Percentiles rank a stretch among this genome's conserved stretches.
phyloP scores from a whole-genome alignment of 2,329 filamentous ascomycete species.

The Arthroderma sp. region DNA sequence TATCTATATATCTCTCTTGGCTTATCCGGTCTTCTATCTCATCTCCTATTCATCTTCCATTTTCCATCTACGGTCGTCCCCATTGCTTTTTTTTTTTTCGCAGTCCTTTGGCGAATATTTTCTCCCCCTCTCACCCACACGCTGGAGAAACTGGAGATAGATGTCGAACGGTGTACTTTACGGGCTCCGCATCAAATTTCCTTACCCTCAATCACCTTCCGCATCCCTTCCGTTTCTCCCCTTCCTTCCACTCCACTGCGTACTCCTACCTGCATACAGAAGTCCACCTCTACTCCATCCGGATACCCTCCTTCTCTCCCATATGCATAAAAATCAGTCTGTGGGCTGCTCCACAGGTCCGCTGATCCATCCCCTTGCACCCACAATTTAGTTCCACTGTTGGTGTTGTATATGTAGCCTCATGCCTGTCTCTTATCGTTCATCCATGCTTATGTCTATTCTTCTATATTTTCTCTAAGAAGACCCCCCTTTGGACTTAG shows the following conservation, averaged over 20 bases:
- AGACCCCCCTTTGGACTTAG: too few relatives aligned
- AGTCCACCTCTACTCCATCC: neutral
- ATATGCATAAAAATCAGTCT: neutral
- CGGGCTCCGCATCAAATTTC: neutral
- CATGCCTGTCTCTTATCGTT: too few relatives aligned
- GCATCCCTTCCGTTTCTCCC: neutral
- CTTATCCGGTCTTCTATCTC: neutral
- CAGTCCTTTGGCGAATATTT: neutral
- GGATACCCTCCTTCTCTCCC: neutral
- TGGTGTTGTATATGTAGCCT: neutral
- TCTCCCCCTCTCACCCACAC: neutral
- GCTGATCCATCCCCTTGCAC: neutral
- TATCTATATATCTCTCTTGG: neutral
- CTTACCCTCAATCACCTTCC: neutral
- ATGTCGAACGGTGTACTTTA: neutral
- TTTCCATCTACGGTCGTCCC: too few relatives aligned
- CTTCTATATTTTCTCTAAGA: too few relatives aligned
- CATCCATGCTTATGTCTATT: too few relatives aligned
- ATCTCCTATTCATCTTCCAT: too few relatives aligned
- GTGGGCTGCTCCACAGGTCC: neutral
- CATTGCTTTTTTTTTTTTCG: neutral
- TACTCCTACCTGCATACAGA: neutral
- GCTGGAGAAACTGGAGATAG: neutral
- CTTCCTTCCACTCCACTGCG: neutral
- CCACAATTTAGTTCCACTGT: neutral